A percentile compares a stretch with the other conserved stretches of the same genome.
These are phyloP conservation scores for Collybia nuda DNA, from an alignment of 768 basidiomycete species.

Conservation along the genomic window DNA sequence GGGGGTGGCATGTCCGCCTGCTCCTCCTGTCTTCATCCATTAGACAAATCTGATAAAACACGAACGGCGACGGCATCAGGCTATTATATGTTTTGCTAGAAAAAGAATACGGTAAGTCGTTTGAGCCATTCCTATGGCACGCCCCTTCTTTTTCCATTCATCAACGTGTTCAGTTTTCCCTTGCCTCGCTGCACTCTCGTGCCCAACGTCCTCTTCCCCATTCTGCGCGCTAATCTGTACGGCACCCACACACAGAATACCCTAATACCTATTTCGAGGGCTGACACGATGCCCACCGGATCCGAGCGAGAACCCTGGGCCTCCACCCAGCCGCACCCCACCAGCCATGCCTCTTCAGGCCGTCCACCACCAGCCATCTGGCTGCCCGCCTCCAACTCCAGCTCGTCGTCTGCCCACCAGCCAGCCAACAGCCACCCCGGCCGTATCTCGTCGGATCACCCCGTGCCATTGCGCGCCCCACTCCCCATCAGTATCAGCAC, in stretches of 20 bases:
- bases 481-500: constrained; percentile 1
- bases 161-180: constrained; percentile 2
- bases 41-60: no score
- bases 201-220: constrained; percentile 1
- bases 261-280: constrained; percentile 17
- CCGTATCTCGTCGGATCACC: constrained; percentile 29
- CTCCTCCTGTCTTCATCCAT: no score
- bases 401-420: constrained; percentile 32
- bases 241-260: constrained; percentile 19
- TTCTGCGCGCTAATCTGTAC: constrained; percentile 6
- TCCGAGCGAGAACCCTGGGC: constrained; percentile 16
- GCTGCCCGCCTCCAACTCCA: constrained; percentile 18
- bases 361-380: constrained; percentile 4
- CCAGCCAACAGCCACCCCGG: constrained; percentile 22
- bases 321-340: constrained; percentile 4
- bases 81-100: no score
- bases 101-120: neutral
- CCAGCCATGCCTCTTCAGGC: neutral
- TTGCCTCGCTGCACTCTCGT: constrained; percentile 19
- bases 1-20: no score
- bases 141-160: neutral
- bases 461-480: constrained; percentile 25
- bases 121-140: constrained; percentile 5
- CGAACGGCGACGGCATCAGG: no score
- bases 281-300: constrained; percentile 18